These are phyloP conservation scores for Amaranthus cruentus DNA, from an alignment of 148 eudicot genomes.

Conservation along the genomic window DNA sequence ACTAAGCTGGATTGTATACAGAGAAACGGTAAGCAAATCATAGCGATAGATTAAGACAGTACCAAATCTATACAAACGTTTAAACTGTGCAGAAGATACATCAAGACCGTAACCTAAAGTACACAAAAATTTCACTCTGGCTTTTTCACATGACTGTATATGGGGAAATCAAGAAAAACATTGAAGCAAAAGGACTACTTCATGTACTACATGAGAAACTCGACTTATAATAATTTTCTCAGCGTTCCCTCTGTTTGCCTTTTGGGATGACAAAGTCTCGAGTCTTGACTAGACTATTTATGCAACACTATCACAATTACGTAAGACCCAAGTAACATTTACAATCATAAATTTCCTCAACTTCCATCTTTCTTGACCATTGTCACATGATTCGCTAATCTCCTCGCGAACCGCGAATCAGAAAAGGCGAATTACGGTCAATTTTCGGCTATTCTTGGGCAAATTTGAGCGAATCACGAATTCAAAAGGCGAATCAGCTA, in stretches of 20 bases:
- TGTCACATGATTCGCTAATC: too few species aligned
- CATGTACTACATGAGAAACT: not conserved
- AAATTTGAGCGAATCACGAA: too few species aligned
- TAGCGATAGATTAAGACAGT: not conserved
- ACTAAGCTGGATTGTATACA: not conserved
- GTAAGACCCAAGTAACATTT: not conserved
- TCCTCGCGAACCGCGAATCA: too few species aligned
- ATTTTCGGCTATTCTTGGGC: too few species aligned
- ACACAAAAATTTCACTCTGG: not conserved
- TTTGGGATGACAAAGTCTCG: not conserved
- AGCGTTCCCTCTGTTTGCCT: not conserved
- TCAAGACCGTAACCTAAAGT: not conserved
- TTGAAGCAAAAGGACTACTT: not conserved
- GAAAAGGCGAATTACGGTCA: too few species aligned
- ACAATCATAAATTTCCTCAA: not conserved
- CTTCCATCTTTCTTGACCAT: too few species aligned
- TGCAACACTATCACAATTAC: not conserved
- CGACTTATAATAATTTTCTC: not conserved
- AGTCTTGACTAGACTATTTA: not conserved
- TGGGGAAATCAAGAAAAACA: not conserved
- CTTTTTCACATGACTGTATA: not conserved
- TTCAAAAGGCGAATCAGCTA: too few species aligned
- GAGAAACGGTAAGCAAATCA: not conserved
- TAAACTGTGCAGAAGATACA: not conserved
- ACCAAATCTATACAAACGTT: not conserved